Conservation (phyloP, 371 early-diverging fungal species). For the Mortierella sp. region DNA sequence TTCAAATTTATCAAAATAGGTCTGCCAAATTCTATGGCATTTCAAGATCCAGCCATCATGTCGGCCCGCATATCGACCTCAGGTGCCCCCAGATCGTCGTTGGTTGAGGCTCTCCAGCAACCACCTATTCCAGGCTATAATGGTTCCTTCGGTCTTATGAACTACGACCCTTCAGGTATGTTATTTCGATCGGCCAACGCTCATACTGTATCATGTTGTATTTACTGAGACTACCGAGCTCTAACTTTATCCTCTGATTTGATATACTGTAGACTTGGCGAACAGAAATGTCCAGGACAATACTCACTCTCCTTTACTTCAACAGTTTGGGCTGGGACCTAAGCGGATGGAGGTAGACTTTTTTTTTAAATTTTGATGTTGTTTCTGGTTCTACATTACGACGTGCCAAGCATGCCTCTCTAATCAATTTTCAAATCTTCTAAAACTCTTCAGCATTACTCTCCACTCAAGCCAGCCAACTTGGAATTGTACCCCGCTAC, state of each 20-base stretch:
- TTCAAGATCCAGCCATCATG: conserved; percentile 81
- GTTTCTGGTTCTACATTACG: neutral
- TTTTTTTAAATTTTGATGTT: neutral
- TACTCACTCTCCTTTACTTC: conserved; percentile 24
- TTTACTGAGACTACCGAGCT: no score
- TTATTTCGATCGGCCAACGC: neutral
- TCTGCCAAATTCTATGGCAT: conserved; percentile 51
- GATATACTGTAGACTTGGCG: neutral
- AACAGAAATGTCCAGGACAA: neutral
- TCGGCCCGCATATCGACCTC: conserved; percentile 63
- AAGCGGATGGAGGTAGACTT: conserved; percentile 41
- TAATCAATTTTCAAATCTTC: neutral
- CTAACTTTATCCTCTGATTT: neutral
- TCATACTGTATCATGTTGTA: no score
- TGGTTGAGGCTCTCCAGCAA: conserved; percentile 39
- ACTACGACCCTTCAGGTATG: conserved; percentile 27
- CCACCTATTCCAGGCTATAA: conserved; percentile 13
- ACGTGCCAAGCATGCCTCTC: neutral
- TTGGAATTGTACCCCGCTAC: conserved; percentile 34
- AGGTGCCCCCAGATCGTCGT: conserved; percentile 23
- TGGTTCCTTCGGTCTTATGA: conserved; percentile 17
- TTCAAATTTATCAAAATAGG: conserved; percentile 2
- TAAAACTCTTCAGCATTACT: conserved; percentile 13
- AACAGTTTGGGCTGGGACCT: conserved; percentile 37
- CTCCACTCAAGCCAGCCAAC: conserved; percentile 27